phyloP scores from a whole-genome alignment of 2,329 filamentous ascomycete genomes.

The Penicillium sp. region DNA sequence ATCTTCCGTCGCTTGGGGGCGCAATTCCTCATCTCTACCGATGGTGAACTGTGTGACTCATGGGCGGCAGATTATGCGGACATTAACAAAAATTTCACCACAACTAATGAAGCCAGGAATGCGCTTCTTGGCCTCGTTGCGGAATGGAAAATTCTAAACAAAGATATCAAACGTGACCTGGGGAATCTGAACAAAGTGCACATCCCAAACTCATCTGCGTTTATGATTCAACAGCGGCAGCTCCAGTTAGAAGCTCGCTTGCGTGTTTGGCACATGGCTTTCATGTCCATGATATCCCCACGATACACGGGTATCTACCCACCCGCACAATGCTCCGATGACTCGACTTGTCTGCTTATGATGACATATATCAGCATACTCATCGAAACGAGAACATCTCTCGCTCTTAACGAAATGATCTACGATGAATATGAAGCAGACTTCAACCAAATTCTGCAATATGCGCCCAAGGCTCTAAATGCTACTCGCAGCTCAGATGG shows the following conservation, averaged over 20 bases:
- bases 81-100: neutral
- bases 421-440: slow-evolving; percentile 16
- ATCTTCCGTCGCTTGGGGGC: slow-evolving; percentile 19
- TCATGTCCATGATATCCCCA: slow-evolving; percentile 1
- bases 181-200: neutral
- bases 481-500: slow-evolving; percentile 13
- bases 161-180: slow-evolving; percentile 13
- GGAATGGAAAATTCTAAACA: slow-evolving; percentile 17
- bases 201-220: neutral
- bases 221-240: slow-evolving; percentile 2
- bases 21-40: slow-evolving; percentile 8
- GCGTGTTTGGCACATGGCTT: slow-evolving; percentile 6
- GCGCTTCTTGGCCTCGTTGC: slow-evolving; percentile 15
- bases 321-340: neutral
- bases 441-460: slow-evolving; percentile 14
- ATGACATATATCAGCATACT: slow-evolving; percentile 19
- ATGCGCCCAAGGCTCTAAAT: slow-evolving; percentile 12
- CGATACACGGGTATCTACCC: neutral
- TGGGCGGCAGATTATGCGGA: neutral
- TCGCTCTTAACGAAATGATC: slow-evolving; percentile 11
- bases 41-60: neutral
- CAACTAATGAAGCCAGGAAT: slow-evolving; percentile 16
- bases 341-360: slow-evolving; percentile 10
- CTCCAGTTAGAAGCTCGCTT: slow-evolving; percentile 3
- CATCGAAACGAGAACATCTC: slow-evolving; percentile 16